Percentiles rank a stretch among this genome's conserved stretches.
Conservation (phyloP, 2,329 filamentous ascomycete genomes). For the Conoideocrella luteorostrata region DNA sequence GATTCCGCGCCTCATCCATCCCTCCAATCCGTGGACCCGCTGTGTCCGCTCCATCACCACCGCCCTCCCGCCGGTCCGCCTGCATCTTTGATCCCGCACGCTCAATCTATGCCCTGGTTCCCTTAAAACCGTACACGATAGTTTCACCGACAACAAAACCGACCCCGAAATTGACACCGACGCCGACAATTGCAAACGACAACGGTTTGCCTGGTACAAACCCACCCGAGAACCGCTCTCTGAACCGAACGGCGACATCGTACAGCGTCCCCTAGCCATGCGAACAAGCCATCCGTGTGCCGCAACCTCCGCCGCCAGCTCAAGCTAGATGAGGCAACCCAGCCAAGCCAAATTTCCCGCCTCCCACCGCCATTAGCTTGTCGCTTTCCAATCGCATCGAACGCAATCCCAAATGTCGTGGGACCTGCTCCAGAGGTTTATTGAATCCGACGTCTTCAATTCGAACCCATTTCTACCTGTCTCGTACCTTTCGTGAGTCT, state of each 20-base stretch:
- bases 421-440: conserved; percentile 84
- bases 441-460: conserved; percentile 92
- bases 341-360: conserved; percentile 5
- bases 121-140: not conserved
- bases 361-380: conserved; percentile 9
- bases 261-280: conserved; percentile 13
- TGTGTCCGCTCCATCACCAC: conserved; percentile 1
- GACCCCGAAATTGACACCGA: too few relatives aligned
- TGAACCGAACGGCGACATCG: not conserved
- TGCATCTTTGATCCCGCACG: not conserved
- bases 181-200: not conserved
- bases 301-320: conserved; percentile 8
- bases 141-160: too few relatives aligned
- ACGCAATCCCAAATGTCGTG: conserved; percentile 56
- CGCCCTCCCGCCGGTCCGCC: not conserved
- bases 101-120: not conserved
- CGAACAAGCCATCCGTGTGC: conserved; percentile 13
- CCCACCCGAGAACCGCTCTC: not conserved
- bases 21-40: conserved; percentile 6
- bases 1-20: conserved; percentile 6
- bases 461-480: conserved; percentile 83
- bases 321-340: conserved; percentile 17
- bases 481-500: conserved; percentile 76
- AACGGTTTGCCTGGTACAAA: not conserved
- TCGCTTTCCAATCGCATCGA: not conserved